Evolutionary conservation across 2,329 filamentous ascomycete genomes (phyloP).

Genomic region (Fusarium gaditjirri): DNA sequence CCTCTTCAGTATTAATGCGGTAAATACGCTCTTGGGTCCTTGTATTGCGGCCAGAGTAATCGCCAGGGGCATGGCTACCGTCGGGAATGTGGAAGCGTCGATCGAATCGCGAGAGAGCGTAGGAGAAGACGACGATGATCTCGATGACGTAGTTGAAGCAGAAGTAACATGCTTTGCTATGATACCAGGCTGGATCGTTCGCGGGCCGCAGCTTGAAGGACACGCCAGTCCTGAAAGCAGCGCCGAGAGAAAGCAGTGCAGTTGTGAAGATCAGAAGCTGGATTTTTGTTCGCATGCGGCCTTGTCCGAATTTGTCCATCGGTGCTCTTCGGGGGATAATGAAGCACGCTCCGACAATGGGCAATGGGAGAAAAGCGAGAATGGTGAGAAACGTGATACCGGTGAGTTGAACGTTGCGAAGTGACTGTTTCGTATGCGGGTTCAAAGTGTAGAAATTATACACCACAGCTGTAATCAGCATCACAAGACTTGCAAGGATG

Average conservation of each 20-base stretch:
- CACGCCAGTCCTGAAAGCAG: conserved; percentile 73
- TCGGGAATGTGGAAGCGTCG: conserved; percentile 79
- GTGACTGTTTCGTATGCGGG: conserved; percentile 57
- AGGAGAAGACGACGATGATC: conserved; percentile 74
- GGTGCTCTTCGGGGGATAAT: conserved; percentile 57
- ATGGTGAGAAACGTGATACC: conserved; percentile 69
- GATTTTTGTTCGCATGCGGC: conserved; percentile 75
- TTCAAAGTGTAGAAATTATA: conserved; percentile 75
- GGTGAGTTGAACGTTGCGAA: conserved; percentile 73
- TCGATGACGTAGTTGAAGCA: conserved; percentile 82
- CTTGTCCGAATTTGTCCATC: conserved; percentile 67
- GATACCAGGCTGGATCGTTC: conserved; percentile 73
- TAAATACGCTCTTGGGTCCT: conserved; percentile 20
- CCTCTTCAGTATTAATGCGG: conserved; percentile 38
- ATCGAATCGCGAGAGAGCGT: conserved; percentile 76
- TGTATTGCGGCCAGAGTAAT: conserved; percentile 52
- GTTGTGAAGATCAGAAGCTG: conserved; percentile 69
- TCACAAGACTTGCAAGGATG: conserved; percentile 69
- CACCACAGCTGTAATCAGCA: conserved; percentile 72
- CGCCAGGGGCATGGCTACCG: conserved; percentile 69
- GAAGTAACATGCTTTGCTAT: conserved; percentile 80
- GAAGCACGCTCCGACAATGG: conserved; percentile 63
- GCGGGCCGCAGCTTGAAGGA: conserved; percentile 62
- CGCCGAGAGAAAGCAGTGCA: conserved; percentile 72
- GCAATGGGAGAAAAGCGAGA: conserved; percentile 71